Evolutionary conservation across 345 rosid species (phyloP).

Genomic region (Lepidium aucheri): DNA sequence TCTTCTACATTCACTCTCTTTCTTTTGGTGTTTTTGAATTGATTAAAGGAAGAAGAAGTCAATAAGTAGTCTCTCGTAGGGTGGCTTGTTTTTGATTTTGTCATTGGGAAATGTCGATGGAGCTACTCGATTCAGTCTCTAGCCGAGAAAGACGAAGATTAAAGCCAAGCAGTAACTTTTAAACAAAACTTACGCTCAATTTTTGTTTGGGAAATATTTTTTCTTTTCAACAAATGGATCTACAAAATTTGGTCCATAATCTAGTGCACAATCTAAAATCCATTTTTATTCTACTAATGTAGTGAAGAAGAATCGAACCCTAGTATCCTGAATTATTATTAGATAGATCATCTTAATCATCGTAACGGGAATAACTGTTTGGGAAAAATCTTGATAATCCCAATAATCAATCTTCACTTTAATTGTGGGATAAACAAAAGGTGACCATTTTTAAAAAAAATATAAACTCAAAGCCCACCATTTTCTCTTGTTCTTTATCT

Average conservation of each 20-base stretch:
- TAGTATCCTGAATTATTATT: too few relatives aligned
- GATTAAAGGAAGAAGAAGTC: neutral
- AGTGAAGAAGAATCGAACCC: too few relatives aligned
- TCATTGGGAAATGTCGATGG: slow-evolving; percentile 6
- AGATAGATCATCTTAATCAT: too few relatives aligned
- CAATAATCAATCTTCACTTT: slow-evolving; percentile 11
- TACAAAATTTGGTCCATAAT: too few relatives aligned
- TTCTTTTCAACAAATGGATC: too few relatives aligned
- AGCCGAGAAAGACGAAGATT: slow-evolving; percentile 5
- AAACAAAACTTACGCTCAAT: slow-evolving; percentile 2
- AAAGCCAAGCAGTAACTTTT: slow-evolving; percentile 25
- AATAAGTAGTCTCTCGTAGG: neutral
- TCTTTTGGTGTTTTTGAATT: neutral
- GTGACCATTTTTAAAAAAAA: neutral
- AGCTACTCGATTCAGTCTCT: slow-evolving; percentile 8
- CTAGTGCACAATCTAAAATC: too few relatives aligned
- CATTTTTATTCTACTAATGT: too few relatives aligned
- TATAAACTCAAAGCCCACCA: slow-evolving; percentile 16
- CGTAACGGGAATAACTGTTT: too few relatives aligned
- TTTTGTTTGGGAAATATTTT: too few relatives aligned
- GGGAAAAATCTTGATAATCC: slow-evolving; percentile 20
- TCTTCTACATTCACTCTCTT: slow-evolving; percentile 1
- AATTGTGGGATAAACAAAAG: neutral
- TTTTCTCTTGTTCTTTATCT: slow-evolving; percentile 16
- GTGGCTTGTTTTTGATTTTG: neutral